Conservation (phyloP, 768 basidiomycete species). For the Trametes elegans region DNA sequence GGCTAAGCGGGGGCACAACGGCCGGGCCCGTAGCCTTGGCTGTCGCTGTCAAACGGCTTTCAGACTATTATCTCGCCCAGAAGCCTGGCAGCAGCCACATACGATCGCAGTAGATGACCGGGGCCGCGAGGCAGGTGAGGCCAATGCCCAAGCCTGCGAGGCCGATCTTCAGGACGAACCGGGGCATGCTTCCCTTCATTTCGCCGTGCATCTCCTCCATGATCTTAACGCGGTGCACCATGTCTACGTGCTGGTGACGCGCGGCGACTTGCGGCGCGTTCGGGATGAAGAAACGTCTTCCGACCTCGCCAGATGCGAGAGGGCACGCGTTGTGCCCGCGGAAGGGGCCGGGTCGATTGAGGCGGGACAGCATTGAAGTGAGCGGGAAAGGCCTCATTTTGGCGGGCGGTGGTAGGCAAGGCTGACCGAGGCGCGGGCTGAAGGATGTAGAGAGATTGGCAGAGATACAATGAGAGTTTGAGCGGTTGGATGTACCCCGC, state of each 20-base stretch:
- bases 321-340: too few species aligned
- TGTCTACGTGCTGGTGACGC: background rate
- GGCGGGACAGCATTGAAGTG: constrained; percentile 10
- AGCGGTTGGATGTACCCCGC: background rate
- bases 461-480: background rate
- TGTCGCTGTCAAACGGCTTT: background rate
- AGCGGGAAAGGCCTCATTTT: constrained; percentile 3
- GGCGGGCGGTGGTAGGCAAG: background rate
- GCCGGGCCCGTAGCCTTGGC: background rate
- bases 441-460: background rate
- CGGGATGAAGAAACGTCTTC: constrained; percentile 6
- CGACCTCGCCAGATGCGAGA: too few species aligned
- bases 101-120: constrained; percentile 55
- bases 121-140: constrained; percentile 35
- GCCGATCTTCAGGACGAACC: constrained; percentile 19
- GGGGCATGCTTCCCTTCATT: background rate
- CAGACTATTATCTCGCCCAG: too few species aligned
- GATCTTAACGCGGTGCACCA: background rate
- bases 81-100: constrained; percentile 16
- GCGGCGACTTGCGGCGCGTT: constrained; percentile 25
- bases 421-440: background rate
- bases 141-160: constrained; percentile 46
- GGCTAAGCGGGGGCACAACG: background rate
- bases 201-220: background rate
- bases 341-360: too few species aligned